Conservation (phyloP, 1,139 yeast genomes). For the Candida tropicalis region DNA sequence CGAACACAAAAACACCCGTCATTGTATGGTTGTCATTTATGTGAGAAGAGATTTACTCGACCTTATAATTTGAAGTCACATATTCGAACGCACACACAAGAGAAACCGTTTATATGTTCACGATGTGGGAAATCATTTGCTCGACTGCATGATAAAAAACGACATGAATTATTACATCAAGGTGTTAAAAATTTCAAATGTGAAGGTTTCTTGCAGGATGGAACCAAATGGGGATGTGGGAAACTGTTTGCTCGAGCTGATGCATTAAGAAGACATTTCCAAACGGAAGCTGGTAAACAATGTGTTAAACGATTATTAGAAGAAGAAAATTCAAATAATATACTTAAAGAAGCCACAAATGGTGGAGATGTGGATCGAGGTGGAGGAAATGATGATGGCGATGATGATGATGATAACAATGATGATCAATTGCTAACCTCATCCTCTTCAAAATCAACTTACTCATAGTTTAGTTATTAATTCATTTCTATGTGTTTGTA, state of each 20-base stretch:
- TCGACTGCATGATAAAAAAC: conserved; percentile 88
- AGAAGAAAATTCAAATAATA: conserved; percentile 17
- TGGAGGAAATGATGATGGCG: background rate
- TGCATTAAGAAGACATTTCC: conserved; percentile 90
- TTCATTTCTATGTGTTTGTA: conserved; percentile 1
- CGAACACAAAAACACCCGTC: conserved; percentile 77
- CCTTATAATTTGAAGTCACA: conserved; percentile 94
- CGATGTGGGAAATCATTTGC: conserved; percentile 95
- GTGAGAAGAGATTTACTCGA: conserved; percentile 86
- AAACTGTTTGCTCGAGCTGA: conserved; percentile 94
- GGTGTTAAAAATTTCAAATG: conserved; percentile 91
- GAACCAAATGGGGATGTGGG: conserved; percentile 85
- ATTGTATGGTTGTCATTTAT: conserved; percentile 77
- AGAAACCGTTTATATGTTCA: conserved; percentile 83
- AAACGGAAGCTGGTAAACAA: conserved; percentile 87
- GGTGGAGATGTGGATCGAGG: background rate
- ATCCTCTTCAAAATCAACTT: background rate
- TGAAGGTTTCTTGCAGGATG: conserved; percentile 68
- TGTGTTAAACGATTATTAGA: conserved; percentile 76
- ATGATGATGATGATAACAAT: background rate
- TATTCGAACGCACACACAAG: conserved; percentile 90
- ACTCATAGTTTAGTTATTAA: background rate
- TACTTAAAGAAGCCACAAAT: conserved; percentile 15
- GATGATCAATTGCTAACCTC: background rate
- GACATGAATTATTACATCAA: conserved; percentile 91